Percentiles rank a stretch among this genome's conserved stretches.
phyloP scores from a whole-genome alignment of 2,329 filamentous ascomycete species.

The Neopestalotiopsis clavispora region DNA sequence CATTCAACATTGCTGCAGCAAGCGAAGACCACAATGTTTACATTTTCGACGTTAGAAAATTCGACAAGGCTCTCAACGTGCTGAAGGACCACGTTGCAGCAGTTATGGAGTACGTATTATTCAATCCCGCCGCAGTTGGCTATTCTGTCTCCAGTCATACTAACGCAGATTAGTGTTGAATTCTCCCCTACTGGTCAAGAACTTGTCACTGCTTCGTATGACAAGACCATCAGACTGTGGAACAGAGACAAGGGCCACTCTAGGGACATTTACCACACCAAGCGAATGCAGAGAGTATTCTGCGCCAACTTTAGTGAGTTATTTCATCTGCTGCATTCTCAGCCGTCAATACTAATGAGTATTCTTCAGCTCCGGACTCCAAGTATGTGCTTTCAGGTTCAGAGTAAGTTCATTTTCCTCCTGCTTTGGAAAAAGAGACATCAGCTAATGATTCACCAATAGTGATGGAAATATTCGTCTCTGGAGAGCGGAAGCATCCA shows the following conservation, averaged over 20 bases:
- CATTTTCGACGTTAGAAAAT: constrained; percentile 93
- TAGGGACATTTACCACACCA: constrained; percentile 94
- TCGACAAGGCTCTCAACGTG: constrained; percentile 86
- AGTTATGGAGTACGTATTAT: constrained; percentile 73
- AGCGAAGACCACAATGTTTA: constrained; percentile 93
- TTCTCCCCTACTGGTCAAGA: constrained; percentile 95
- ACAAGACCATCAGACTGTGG: constrained; percentile 88
- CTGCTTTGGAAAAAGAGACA: too few relatives aligned
- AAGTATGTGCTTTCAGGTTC: constrained; percentile 90
- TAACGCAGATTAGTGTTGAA: constrained; percentile 60
- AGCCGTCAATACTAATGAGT: constrained; percentile 60
- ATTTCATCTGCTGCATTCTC: too few relatives aligned
- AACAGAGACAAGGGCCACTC: constrained; percentile 80
- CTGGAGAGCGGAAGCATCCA: constrained; percentile 87
- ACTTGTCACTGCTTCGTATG: constrained; percentile 86
- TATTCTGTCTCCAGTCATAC: background rate
- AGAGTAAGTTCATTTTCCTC: constrained; percentile 48
- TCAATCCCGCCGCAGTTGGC: background rate
- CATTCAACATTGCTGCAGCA: constrained; percentile 91
- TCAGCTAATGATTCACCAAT: too few relatives aligned
- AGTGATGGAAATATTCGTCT: constrained; percentile 76
- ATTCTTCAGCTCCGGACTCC: constrained; percentile 71
- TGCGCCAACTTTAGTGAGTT: constrained; percentile 6
- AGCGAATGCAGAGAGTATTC: constrained; percentile 60
- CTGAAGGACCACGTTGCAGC: constrained; percentile 67